Evolutionary conservation across 108 stramenopile genomes (phyloP).

Genomic region (Cyclotella baltica): DNA sequence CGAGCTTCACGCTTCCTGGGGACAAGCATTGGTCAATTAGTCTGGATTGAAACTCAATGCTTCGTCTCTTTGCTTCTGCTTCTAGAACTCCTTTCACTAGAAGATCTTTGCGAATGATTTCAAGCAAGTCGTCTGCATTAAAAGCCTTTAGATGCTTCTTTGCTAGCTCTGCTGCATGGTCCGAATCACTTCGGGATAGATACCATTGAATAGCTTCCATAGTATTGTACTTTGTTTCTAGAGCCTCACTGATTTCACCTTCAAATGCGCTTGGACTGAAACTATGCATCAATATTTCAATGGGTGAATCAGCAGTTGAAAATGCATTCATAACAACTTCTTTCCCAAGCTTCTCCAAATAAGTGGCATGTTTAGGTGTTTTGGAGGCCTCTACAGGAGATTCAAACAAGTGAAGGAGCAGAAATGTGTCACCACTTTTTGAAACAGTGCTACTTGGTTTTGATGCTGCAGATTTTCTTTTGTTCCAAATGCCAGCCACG

Average conservation of each 20-base stretch:
- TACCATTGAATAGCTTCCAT: slow-evolving; percentile 19
- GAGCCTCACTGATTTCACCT: slow-evolving; percentile 9
- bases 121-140: slow-evolving; percentile 2
- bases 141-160: not conserved
- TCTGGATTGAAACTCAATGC: not conserved
- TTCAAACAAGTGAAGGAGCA: slow-evolving; percentile 15
- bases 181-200: not conserved
- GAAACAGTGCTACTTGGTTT: slow-evolving; percentile 2
- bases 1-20: not conserved
- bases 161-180: slow-evolving; percentile 5
- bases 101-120: slow-evolving; percentile 1
- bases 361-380: not conserved
- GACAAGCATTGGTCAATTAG: not conserved
- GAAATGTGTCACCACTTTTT: slow-evolving; percentile 4
- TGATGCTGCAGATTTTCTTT: not conserved
- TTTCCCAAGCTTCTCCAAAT: slow-evolving; percentile 12
- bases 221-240: not conserved
- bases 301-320: not conserved
- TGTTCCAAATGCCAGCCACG: not conserved
- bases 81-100: slow-evolving; percentile 7
- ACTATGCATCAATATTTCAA: slow-evolving; percentile 3
- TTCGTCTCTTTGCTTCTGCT: not conserved
- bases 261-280: slow-evolving; percentile 17
- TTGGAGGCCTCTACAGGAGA: not conserved
- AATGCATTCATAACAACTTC: slow-evolving; percentile 16